phyloP scores from a whole-genome alignment of 139 green algal species.

The Asterochloris sp. region DNA sequence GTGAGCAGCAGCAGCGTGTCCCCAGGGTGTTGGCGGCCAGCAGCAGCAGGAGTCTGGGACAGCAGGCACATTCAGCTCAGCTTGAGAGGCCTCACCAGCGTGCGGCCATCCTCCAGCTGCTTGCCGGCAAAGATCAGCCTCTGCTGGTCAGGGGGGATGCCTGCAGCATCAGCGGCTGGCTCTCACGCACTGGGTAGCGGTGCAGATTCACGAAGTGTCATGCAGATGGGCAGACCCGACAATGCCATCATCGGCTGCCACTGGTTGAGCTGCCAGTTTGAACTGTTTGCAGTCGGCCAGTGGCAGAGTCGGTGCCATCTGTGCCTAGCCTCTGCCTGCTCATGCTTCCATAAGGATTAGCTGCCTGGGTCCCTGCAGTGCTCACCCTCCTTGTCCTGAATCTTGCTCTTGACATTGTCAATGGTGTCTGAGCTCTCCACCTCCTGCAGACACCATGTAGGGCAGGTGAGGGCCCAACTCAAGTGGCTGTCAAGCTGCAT shows the following conservation, averaged over 20 bases:
- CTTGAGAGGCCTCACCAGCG: slow-evolving; percentile 54
- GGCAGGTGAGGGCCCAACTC: no score
- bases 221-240: no score
- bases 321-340: no score
- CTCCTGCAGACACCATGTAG: slow-evolving; percentile 25
- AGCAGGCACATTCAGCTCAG: no score
- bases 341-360: background rate
- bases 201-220: no score
- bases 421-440: slow-evolving; percentile 81
- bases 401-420: slow-evolving; percentile 94
- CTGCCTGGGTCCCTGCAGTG: background rate
- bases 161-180: slow-evolving; percentile 1
- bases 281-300: no score
- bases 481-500: background rate
- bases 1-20: background rate
- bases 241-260: no score
- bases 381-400: slow-evolving; percentile 92
- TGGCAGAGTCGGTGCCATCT: no score
- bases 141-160: slow-evolving; percentile 96
- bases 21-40: slow-evolving; percentile 23
- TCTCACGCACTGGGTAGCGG: background rate
- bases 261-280: no score
- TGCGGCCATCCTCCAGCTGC: slow-evolving; percentile 97
- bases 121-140: slow-evolving; percentile 98
- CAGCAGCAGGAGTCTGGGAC: slow-evolving; percentile 91